Base-by-base conservation (phyloP, 164 flowering plant genomes). In the Aristolochia contorta region DNA sequence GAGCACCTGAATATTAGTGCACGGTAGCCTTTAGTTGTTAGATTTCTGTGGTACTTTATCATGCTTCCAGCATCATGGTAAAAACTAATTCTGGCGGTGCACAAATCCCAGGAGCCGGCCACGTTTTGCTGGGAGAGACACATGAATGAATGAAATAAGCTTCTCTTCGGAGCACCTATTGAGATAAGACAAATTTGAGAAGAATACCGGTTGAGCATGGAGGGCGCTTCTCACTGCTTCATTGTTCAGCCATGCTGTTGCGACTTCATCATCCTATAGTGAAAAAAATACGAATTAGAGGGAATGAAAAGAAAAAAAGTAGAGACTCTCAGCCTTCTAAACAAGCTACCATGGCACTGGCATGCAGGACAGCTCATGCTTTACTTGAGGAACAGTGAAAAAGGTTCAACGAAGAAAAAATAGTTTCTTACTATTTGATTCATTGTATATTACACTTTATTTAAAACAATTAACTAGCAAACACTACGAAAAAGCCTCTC, bases 21-120 rank as follows among this genome's bases (percentile, higher is more conserved):
- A 12, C 80, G 83, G 58, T 72, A 84, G 62, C 97, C 96, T 27
- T 58, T 59, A 12, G 74, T 27, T 20, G 95, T 94, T 25, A 91
- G 96, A 74, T 91, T 89, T 68, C 64, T 84, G 74, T 91, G 99
- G 73, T 77, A 88, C 43, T 65, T 66, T 69, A 94, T 84, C 99
- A 91, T 87, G 84, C 97, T 94, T 43, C 96, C 97, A 71, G 85
- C 73, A 77, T 91, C 91, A 75, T 84, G 91, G 37, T 52, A 0
- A 65, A 59, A 89, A 6, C 0, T 1, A 37, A 94, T 75, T 18
- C 59, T 75, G 64, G 52, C 81, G n/a, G 96, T 87, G 56, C 97
- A 94, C 30, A 94, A 60, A 43, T 77, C 84, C 97, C 99, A 93
- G n/a, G 53, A 12, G 54, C 84, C 89, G 0, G 62, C 24, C 67